phyloP scores from a whole-genome alignment of 2,329 filamentous ascomycete species.

The Aspergillus ruber region DNA sequence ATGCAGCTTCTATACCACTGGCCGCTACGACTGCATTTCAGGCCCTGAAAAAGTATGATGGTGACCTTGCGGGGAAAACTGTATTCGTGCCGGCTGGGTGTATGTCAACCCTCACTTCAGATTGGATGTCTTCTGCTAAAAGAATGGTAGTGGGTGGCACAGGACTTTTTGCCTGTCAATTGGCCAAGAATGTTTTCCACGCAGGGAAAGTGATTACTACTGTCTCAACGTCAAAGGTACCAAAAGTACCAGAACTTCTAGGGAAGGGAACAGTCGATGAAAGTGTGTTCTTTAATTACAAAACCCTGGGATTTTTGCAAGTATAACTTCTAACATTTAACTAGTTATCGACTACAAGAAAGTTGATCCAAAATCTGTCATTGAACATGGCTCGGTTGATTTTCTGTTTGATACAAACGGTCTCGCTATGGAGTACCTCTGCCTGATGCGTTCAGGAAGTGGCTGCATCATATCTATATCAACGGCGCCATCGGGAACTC shows the following conservation, averaged over 20 bases:
- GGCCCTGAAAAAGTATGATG: slow-evolving; percentile 37
- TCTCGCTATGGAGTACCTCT: slow-evolving; percentile 35
- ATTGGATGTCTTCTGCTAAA: background rate
- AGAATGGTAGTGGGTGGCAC: slow-evolving; percentile 37
- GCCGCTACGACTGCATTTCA: slow-evolving; percentile 42
- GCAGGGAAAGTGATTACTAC: slow-evolving; percentile 46
- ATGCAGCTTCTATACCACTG: slow-evolving; percentile 40
- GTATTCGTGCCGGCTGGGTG: slow-evolving; percentile 47
- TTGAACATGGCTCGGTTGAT: slow-evolving; percentile 43
- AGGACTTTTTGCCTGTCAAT: slow-evolving; percentile 43
- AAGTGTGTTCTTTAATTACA: slow-evolving; percentile 10
- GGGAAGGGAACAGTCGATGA: slow-evolving; percentile 44
- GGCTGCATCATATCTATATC: slow-evolving; percentile 33
- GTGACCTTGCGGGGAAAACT: slow-evolving; percentile 45
- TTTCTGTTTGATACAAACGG: slow-evolving; percentile 47
- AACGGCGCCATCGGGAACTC: slow-evolving; percentile 29
- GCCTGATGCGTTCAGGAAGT: slow-evolving; percentile 36
- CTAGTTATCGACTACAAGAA: slow-evolving; percentile 47
- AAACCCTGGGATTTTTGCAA: no score
- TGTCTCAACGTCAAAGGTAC: slow-evolving; percentile 48
- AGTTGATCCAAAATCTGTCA: slow-evolving; percentile 29
- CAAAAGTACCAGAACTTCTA: slow-evolving; percentile 38
- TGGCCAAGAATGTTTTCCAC: slow-evolving; percentile 47
- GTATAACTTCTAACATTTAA: background rate
- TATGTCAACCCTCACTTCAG: slow-evolving; percentile 7